Conservation (phyloP, 176 grass and related monocot species). For the bread wheat (Triticum aestivum) region IWGSC_CS_RefSeq_v2.1 NC_057800.1:620525965-620526464, state of each 20-base stretch:
- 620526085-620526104: background rate
- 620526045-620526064: background rate
- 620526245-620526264: conserved; percentile 13
- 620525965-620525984: background rate
- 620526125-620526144: conserved; percentile 13
- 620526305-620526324: conserved; percentile 48
- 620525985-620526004: conserved; percentile 11
- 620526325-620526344: conserved; percentile 39
- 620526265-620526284: background rate
- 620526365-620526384: conserved; percentile 39
- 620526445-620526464: conserved; percentile 17
- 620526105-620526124: background rate
- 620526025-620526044: conserved; percentile 20
- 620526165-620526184: background rate
- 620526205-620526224: conserved; percentile 34
- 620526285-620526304: conserved; percentile 34
- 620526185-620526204: conserved; percentile 8
- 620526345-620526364: conserved; percentile 27
- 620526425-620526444: conserved; percentile 31
- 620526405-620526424: conserved; percentile 47
- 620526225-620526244: background rate
- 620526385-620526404: conserved; percentile 22
- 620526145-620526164: background rate
- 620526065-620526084: conserved; percentile 42
- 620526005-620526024: conserved; percentile 19